Evolutionary conservation across 1,284 basidiomycete genomes (phyloP), one percentile per base, ranked within the genome.

Genomic region (Sanghuangporus baumii): DNA sequence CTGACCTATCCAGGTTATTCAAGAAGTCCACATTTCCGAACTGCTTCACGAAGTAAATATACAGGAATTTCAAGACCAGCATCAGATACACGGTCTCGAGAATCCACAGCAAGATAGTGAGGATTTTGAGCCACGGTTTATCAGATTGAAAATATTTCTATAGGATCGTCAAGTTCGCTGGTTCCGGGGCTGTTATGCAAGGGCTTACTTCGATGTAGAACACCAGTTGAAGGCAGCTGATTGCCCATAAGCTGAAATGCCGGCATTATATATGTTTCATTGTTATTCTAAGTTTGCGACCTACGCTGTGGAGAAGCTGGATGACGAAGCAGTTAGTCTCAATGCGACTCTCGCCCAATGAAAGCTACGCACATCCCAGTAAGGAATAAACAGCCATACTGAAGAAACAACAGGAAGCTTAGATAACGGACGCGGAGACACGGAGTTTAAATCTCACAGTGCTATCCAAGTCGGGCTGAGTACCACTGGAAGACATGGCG

Each of bases 41-140:
- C 23, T 58, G 23, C 23, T 40, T 57, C 8, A 64, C 55, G 37
- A 64, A 54, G 47, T 64, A 64, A 2, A 52, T 51, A 38, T 64
- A 64, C 23, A 52, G 16, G 4, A 46, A 47, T n/a, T 64, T 62
- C 37, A 54, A 23, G 18, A 23, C 11, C 16, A 43, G 20, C 0
- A 57, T 23, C 18, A 37, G 56, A 43, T 57, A 38, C 11, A 38
- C 56, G 23, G 56, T 57, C 8, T 57, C 38, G 26, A 57, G n/a
- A 6, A 46, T 18, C 55, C 56, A 57, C 38, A 57, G 11, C 4
- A 57, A 23, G 9, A 46, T 11, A 18, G 38, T 41, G 38, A 2
- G 47, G 9, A 12, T 38, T 12, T 57, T 43, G 26, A 57, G 56
- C 38, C 26, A 43, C 16, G 23, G 43, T 18, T 41, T 41, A 12